Evolutionary conservation across 1,139 yeast genomes (phyloP).

Genomic region (Zygosaccharomyces sapae): DNA sequence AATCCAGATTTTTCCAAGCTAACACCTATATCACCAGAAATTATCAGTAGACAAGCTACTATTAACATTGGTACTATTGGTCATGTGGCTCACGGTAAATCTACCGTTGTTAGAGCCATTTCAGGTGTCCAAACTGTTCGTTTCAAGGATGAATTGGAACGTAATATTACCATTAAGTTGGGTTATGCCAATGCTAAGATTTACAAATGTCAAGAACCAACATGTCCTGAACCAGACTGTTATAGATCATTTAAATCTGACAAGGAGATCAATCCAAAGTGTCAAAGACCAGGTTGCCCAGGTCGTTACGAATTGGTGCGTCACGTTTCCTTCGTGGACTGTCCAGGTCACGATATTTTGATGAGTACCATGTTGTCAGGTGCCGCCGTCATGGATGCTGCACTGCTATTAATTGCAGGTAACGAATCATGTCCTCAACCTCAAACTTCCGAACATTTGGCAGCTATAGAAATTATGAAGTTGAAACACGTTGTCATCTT

Average conservation of each 20-base stretch:
- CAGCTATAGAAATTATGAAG: conserved; percentile 99
- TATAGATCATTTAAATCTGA: conserved; percentile 92
- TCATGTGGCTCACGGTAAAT: conserved; percentile 99
- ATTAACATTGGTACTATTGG: conserved; percentile 99
- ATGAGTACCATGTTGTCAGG: conserved; percentile 99
- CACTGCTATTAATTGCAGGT: conserved; percentile 91
- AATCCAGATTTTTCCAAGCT: conserved; percentile 74
- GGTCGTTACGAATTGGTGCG: conserved; percentile 88
- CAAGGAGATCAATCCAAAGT: conserved; percentile 89
- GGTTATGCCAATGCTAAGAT: conserved; percentile 99
- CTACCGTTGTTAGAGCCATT: conserved; percentile 97
- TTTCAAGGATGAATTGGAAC: conserved; percentile 96
- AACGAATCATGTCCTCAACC: conserved; percentile 99
- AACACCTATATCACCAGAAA: conserved; percentile 89
- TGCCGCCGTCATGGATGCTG: conserved; percentile 99
- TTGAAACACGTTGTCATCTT: conserved; percentile 92
- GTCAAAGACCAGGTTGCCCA: conserved; percentile 77
- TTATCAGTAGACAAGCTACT: conserved; percentile 98
- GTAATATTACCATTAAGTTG: conserved; percentile 96
- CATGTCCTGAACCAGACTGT: conserved; percentile 92
- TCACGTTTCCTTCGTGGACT: conserved; percentile 97
- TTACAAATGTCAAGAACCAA: conserved; percentile 83
- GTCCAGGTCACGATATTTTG: conserved; percentile 99
- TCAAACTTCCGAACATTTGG: conserved; percentile 98
- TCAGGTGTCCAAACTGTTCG: conserved; percentile 99